These are phyloP conservation scores for Penicillium italicum DNA, from an alignment of 2,329 filamentous ascomycete species.

Conservation along the genomic window DNA sequence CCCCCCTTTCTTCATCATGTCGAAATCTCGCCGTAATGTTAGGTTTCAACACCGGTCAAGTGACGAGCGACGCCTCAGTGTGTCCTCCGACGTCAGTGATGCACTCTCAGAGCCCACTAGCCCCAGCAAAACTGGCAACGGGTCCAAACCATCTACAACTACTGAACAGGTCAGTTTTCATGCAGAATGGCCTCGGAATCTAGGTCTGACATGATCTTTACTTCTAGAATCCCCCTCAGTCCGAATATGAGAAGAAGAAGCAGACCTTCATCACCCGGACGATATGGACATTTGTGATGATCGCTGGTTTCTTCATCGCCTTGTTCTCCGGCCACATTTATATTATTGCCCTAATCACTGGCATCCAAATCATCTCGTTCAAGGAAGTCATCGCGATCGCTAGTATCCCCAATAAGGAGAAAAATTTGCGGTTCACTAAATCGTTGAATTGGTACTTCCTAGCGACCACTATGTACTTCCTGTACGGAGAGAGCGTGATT, in stretches of 20 bases:
- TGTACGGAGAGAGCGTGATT: conserved; percentile 97
- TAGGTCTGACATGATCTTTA: conserved; percentile 3
- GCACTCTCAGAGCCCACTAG: conserved; percentile 49
- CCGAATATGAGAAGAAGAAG: conserved; percentile 98
- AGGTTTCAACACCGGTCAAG: conserved; percentile 55
- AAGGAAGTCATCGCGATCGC: conserved; percentile 99
- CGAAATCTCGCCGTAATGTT: conserved; percentile 56
- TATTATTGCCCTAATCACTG: conserved; percentile 88
- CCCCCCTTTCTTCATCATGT: conserved; percentile 40
- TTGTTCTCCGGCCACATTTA: conserved; percentile 98
- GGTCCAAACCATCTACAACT: conserved; percentile 33
- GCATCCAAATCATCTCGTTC: conserved; percentile 93
- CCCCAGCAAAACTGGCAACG: conserved; percentile 46
- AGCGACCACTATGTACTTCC: conserved; percentile 98
- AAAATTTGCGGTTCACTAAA: conserved; percentile 89
- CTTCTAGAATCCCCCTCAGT: conserved; percentile 40
- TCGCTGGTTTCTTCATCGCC: conserved; percentile 81
- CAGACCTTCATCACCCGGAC: conserved; percentile 94
- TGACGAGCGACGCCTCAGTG: conserved; percentile 50
- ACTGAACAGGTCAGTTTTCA: conserved; percentile 33
- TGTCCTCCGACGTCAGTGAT: conserved; percentile 54
- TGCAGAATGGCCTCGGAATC: background rate
- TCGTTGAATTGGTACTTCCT: conserved; percentile 99
- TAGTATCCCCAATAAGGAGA: conserved; percentile 85
- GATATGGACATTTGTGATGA: conserved; percentile 98